Percentiles rank a stretch among this genome's conserved stretches.
Conservation (phyloP, 2,329 filamentous ascomycete species). For the Davidsoniella neocaledoniae region DNA sequence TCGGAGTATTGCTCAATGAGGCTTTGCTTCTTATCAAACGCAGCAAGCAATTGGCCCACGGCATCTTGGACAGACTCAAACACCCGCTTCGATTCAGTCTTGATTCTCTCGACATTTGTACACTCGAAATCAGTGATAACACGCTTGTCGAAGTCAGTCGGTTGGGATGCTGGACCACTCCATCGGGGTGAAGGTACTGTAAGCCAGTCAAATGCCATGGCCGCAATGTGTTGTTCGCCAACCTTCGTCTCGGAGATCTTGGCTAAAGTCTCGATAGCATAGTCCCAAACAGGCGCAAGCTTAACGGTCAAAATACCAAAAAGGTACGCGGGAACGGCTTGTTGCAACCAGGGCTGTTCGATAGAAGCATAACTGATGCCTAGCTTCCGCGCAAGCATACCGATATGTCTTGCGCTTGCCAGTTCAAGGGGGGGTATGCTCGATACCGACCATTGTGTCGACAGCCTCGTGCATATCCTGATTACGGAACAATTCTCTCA, state of each 20-base stretch:
- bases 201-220: constrained; percentile 66
- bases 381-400: constrained; percentile 74
- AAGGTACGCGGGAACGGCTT: constrained; percentile 63
- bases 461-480: constrained; percentile 17
- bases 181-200: constrained; percentile 37
- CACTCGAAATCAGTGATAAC: constrained; percentile 68
- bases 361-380: constrained; percentile 44
- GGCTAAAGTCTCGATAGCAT: constrained; percentile 59
- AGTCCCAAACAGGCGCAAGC: constrained; percentile 75
- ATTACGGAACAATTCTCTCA: constrained; percentile 41
- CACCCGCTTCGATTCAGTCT: constrained; percentile 32
- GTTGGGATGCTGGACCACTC: constrained; percentile 26
- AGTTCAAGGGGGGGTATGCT: constrained; percentile 66
- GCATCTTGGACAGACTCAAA: constrained; percentile 36
- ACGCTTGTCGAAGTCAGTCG: constrained; percentile 20
- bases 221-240: constrained; percentile 57
- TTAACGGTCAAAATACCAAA: constrained; percentile 82
- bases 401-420: constrained; percentile 57
- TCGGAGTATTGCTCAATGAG: constrained; percentile 31
- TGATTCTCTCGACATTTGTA: constrained; percentile 49
- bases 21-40: constrained; percentile 49
- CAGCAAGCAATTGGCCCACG: constrained; percentile 39
- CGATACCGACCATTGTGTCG: constrained; percentile 54
- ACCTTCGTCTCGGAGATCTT: constrained; percentile 51
- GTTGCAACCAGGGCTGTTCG: constrained; percentile 46